These are phyloP conservation scores for Sindora glabra DNA, from an alignment of 306 rosid species.

Conservation along the genomic window DNA sequence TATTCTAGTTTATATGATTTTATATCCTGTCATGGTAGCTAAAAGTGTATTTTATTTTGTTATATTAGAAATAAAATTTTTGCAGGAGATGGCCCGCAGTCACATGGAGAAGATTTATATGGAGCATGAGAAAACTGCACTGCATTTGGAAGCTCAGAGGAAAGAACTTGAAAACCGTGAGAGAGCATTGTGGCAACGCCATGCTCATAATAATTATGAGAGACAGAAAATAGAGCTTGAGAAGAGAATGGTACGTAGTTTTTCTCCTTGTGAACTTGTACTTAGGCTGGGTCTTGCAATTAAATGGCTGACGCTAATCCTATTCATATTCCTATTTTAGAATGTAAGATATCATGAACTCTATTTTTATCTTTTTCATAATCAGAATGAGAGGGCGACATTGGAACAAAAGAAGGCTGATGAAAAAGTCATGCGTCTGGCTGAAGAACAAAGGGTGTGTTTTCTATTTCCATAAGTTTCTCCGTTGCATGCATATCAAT, in stretches of 20 bases:
- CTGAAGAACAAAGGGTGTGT: constrained; percentile 52
- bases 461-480: too few species aligned
- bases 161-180: constrained; percentile 42
- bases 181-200: constrained; percentile 38
- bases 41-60: constrained; percentile 1
- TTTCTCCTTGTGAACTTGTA: too few species aligned
- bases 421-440: constrained; percentile 45
- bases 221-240: constrained; percentile 34
- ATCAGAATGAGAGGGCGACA: constrained; percentile 62
- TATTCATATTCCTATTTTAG: too few species aligned
- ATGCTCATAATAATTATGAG: constrained; percentile 41
- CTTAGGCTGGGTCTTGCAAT: too few species aligned
- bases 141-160: constrained; percentile 35
- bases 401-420: constrained; percentile 61
- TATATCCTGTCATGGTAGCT: constrained; percentile 9
- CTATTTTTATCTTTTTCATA: too few species aligned
- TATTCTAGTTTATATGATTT: neutral
- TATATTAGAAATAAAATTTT: constrained; percentile 35
- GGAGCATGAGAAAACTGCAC: constrained; percentile 36
- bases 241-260: constrained; percentile 48
- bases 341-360: too few species aligned
- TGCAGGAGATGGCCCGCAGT: constrained; percentile 28
- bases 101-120: constrained; percentile 20
- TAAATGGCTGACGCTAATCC: too few species aligned
- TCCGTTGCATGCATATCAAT: neutral